Evolutionary conservation across 2,329 filamentous ascomycete species (phyloP).

Genomic region (Hawksworthiomyces lignivorus): DNA sequence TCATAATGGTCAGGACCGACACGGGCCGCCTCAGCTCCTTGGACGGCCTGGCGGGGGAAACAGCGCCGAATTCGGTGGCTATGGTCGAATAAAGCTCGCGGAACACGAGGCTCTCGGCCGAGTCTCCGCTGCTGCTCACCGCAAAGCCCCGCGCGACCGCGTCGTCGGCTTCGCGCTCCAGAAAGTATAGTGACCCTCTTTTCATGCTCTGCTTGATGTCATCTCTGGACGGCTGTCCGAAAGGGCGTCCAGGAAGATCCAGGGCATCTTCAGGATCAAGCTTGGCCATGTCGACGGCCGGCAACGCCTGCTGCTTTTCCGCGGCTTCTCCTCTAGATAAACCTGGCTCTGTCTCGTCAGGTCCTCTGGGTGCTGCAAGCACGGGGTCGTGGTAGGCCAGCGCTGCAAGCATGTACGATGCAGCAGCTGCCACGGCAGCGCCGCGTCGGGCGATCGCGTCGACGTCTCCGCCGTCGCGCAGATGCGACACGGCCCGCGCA

Average conservation of each 20-base stretch:
- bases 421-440: conserved; percentile 7
- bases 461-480: conserved; percentile 4
- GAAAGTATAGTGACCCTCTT: background rate
- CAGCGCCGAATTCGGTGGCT: conserved; percentile 23
- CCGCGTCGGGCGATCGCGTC: conserved; percentile 8
- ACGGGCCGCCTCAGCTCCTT: conserved; percentile 24
- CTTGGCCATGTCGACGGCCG: background rate
- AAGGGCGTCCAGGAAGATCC: background rate
- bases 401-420: conserved; percentile 6
- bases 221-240: background rate
- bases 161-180: conserved; percentile 7
- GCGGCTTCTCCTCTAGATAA: background rate
- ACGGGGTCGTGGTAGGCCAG: conserved; percentile 1
- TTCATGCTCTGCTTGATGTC: conserved; percentile 1
- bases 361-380: too few relatives aligned
- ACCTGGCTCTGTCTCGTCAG: background rate
- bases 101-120: conserved; percentile 19
- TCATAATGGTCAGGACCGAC: conserved; percentile 27
- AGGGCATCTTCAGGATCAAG: conserved; percentile 9
- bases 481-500: background rate
- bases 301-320: background rate
- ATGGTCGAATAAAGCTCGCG: conserved; percentile 25
- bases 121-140: conserved; percentile 1
- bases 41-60: conserved; percentile 14
- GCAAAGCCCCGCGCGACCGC: conserved; percentile 4